phyloP scores from a whole-genome alignment of 2,329 filamentous ascomycete species.

The Fusarium virguliforme region DNA sequence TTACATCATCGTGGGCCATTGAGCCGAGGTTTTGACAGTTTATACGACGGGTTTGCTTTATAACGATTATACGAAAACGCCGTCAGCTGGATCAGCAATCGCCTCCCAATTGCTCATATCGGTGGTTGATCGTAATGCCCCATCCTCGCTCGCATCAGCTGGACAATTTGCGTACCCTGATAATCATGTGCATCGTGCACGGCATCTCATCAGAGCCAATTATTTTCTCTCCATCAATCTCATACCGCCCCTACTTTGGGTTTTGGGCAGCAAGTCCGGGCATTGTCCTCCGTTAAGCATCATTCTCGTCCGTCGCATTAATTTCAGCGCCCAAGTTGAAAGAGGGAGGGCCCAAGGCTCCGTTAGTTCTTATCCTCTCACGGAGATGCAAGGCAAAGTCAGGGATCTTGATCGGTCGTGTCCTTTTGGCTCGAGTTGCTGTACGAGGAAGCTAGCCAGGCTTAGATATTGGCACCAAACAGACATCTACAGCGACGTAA shows the following conservation, averaged over 20 bases:
- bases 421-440: neutral
- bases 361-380: neutral
- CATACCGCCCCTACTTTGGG: neutral
- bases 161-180: constrained; percentile 6
- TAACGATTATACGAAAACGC: constrained; percentile 4
- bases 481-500: neutral
- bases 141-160: neutral
- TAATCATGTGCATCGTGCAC: neutral
- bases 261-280: neutral
- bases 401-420: neutral
- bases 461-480: rapidly evolving
- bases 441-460: neutral
- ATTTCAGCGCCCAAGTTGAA: neutral
- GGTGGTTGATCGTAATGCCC: neutral
- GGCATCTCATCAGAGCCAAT: neutral
- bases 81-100: neutral
- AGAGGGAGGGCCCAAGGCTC: neutral
- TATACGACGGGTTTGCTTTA: constrained; percentile 4
- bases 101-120: neutral
- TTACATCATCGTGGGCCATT: constrained; percentile 4
- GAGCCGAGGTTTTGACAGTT: neutral
- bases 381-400: neutral
- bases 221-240: too few species aligned
- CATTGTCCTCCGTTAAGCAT: neutral
- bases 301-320: neutral